These are phyloP conservation scores for Colletotrichum sp. DNA, from an alignment of 2,329 filamentous ascomycete species.

Conservation along the genomic window DNA sequence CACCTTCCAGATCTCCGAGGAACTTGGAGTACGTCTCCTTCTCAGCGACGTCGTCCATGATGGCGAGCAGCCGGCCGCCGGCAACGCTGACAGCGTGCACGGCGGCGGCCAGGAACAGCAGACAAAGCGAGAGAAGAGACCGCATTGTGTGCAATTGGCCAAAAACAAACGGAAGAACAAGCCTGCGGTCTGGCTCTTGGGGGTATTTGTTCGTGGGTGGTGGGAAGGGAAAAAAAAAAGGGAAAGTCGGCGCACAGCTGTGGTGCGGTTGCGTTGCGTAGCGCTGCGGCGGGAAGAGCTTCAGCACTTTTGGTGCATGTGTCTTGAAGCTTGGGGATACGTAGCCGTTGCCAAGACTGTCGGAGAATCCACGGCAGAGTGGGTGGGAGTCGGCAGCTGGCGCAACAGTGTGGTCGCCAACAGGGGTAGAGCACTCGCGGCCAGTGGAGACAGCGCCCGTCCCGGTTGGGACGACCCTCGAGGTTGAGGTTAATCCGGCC, in stretches of 20 bases:
- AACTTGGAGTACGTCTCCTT: constrained; percentile 86
- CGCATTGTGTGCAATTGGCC: constrained; percentile 66
- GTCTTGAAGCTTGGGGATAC: constrained; percentile 29
- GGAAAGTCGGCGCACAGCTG: constrained; percentile 24
- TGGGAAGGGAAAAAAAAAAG: constrained; percentile 15
- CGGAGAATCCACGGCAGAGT: constrained; percentile 13
- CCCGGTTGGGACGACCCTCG: background rate
- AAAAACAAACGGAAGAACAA: background rate
- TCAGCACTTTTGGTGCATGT: constrained; percentile 22
- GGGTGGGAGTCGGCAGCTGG: background rate
- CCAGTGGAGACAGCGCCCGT: background rate
- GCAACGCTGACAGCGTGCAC: constrained; percentile 80
- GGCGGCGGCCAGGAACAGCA: constrained; percentile 69
- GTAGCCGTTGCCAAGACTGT: constrained; percentile 24
- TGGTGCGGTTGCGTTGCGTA: constrained; percentile 15
- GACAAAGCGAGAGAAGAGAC: constrained; percentile 73
- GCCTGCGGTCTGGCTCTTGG: constrained; percentile 10
- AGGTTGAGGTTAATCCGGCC: background rate
- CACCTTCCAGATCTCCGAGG: constrained; percentile 74
- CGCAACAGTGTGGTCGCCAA: background rate
- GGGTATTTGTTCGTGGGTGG: background rate
- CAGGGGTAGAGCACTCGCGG: background rate
- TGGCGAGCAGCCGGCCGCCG: constrained; percentile 85
- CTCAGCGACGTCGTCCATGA: constrained; percentile 83
- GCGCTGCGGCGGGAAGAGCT: constrained; percentile 20